phyloP scores from a whole-genome alignment of 139 green algal species.

The Ettlia oleoabundans region DNA sequence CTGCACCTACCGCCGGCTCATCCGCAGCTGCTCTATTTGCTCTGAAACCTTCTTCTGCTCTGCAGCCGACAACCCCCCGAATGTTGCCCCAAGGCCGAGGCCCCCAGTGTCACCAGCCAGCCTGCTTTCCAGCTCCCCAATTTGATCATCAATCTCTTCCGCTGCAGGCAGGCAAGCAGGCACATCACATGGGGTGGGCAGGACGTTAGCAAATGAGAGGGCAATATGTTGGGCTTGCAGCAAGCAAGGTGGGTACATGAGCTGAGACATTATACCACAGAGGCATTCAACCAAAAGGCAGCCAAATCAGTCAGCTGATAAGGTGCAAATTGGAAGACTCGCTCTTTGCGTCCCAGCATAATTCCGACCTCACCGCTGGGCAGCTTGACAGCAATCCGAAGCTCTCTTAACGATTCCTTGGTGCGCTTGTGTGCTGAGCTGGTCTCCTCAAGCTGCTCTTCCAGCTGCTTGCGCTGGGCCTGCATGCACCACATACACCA shows the following conservation, averaged over 20 bases:
- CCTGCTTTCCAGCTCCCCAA: background rate
- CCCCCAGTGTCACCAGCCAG: background rate
- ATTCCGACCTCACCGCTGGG: background rate
- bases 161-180: background rate
- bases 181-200: background rate
- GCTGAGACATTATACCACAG: background rate
- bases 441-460: background rate
- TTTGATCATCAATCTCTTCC: background rate
- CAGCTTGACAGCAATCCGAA: background rate
- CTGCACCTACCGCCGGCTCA: too few species aligned
- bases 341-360: too few species aligned
- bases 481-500: background rate
- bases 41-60: background rate
- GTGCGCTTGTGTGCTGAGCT: background rate
- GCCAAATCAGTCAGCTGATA: background rate
- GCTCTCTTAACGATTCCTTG: background rate
- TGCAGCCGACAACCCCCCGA: background rate
- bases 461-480: background rate
- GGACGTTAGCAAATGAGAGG: background rate
- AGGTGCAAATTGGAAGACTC: background rate
- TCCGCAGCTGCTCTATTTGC: background rate
- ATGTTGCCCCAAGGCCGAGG: background rate
- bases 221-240: too few species aligned
- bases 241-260: too few species aligned
- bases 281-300: background rate